Conservation (phyloP, 495 filamentous ascomycete species). For the Rhizodiscina lignyota region DNA sequence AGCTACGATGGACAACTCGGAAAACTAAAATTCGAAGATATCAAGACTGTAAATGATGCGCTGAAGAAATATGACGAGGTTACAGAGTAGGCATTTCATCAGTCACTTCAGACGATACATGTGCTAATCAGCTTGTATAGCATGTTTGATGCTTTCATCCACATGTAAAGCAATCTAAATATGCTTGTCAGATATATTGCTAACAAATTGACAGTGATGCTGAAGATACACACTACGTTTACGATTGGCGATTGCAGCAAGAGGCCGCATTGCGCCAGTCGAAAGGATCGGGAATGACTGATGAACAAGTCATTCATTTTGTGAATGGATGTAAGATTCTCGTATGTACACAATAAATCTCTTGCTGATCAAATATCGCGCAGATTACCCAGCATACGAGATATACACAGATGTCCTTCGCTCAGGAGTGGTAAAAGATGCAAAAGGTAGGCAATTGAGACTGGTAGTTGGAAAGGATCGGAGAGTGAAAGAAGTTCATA, state of each 20-base stretch:
- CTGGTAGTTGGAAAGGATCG: conserved; percentile 19
- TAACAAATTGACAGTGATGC: conserved; percentile 40
- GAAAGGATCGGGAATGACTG: conserved; percentile 64
- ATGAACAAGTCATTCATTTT: conserved; percentile 47
- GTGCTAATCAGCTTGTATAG: too few relatives aligned
- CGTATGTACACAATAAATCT: not conserved
- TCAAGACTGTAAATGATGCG: conserved; percentile 55
- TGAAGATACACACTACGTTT: conserved; percentile 58
- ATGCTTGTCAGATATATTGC: not conserved
- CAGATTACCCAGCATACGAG: conserved; percentile 48
- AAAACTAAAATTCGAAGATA: conserved; percentile 53
- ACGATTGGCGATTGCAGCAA: conserved; percentile 75
- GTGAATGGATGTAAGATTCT: conserved; percentile 45
- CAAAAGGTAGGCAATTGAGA: conserved; percentile 17
- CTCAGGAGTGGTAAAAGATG: conserved; percentile 13
- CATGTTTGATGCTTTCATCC: conserved; percentile 64
- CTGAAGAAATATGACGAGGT: conserved; percentile 54
- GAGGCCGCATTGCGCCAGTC: conserved; percentile 48
- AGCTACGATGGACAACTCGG: too few relatives aligned
- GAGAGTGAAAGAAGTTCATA: conserved; percentile 13
- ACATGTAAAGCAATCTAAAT: conserved; percentile 40
- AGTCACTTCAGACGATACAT: not conserved
- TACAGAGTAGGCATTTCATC: conserved; percentile 34
- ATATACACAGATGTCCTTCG: conserved; percentile 18
- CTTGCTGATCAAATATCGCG: not conserved